These are phyloP conservation scores for Rubus parviflorus DNA, from an alignment of 306 rosid genomes.

Conservation along the genomic window DNA sequence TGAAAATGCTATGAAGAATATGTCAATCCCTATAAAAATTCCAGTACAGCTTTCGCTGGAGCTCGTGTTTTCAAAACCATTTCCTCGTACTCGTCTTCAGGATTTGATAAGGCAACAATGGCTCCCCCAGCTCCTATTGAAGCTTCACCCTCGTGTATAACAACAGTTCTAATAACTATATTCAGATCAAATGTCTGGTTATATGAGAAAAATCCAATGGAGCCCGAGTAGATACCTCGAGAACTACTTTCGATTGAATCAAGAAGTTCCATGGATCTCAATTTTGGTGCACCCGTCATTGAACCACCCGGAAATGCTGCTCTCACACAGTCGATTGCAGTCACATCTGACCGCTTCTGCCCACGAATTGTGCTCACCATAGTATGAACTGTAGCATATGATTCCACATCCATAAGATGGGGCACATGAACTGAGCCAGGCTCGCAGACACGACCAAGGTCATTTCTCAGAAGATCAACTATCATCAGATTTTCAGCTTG, in stretches of 20 bases:
- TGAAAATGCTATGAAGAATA: background rate
- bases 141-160: slow-evolving; percentile 80
- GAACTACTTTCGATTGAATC: slow-evolving; percentile 77
- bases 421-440: slow-evolving; percentile 97
- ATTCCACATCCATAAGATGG: slow-evolving; percentile 82
- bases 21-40: slow-evolving; percentile 47
- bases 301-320: slow-evolving; percentile 99
- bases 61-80: slow-evolving; percentile 85
- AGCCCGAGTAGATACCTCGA: slow-evolving; percentile 93
- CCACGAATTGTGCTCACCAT: slow-evolving; percentile 97
- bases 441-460: slow-evolving; percentile 93
- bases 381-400: slow-evolving; percentile 93
- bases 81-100: slow-evolving; percentile 87
- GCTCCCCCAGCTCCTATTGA: slow-evolving; percentile 99
- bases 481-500: slow-evolving; percentile 98
- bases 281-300: slow-evolving; percentile 98
- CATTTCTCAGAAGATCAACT: slow-evolving; percentile 95
- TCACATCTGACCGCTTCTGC: slow-evolving; percentile 52
- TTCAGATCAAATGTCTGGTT: slow-evolving; percentile 91
- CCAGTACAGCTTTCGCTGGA: slow-evolving; percentile 66
- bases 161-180: slow-evolving; percentile 87
- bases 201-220: slow-evolving; percentile 90
- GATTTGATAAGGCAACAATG: slow-evolving; percentile 80
- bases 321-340: slow-evolving; percentile 72
- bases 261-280: slow-evolving; percentile 93